phyloP scores from a whole-genome alignment of 1,284 basidiomycete genomes.

The Heterobasidion irregulare region DNA sequence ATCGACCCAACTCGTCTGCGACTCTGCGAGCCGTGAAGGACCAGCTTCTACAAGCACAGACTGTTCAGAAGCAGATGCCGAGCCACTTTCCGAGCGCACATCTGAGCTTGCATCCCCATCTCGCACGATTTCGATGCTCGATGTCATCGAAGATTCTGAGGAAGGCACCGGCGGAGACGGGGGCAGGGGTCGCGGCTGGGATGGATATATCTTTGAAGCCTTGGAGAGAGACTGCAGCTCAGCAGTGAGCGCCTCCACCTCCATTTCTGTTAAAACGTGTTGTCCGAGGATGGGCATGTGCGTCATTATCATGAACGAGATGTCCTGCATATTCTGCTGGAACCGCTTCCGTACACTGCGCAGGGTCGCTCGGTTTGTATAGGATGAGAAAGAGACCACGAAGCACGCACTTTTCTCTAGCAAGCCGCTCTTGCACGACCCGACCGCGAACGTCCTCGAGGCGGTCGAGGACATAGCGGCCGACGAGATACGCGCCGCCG shows the following conservation, averaged over 20 bases:
- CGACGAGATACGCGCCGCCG: slow-evolving; percentile 65
- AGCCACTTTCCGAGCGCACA: slow-evolving; percentile 42
- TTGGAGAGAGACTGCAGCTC: slow-evolving; percentile 53
- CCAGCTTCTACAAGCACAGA: background rate
- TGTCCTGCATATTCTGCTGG: slow-evolving; percentile 76
- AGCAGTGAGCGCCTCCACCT: slow-evolving; percentile 73
- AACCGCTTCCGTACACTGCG: slow-evolving; percentile 70
- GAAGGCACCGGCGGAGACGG: slow-evolving; percentile 11
- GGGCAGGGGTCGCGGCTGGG: background rate
- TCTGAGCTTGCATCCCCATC: slow-evolving; percentile 25
- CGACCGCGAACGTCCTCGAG: slow-evolving; percentile 67
- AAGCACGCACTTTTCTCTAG: slow-evolving; percentile 63
- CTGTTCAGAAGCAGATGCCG: slow-evolving; percentile 28
- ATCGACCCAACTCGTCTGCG: slow-evolving; percentile 48
- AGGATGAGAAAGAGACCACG: background rate
- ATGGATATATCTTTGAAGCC: slow-evolving; percentile 7
- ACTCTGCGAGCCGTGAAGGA: slow-evolving; percentile 22
- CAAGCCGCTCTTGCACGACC: slow-evolving; percentile 55
- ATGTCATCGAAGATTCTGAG: slow-evolving; percentile 34
- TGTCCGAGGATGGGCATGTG: slow-evolving; percentile 71
- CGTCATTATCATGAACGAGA: slow-evolving; percentile 74
- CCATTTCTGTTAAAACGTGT: slow-evolving; percentile 69
- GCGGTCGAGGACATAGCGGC: slow-evolving; percentile 55
- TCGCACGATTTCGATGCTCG: slow-evolving; percentile 34
- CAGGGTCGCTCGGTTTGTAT: background rate